Evolutionary conservation across 192 early-diverging fungal species (phyloP), one percentile per base, ranked within the genome.

Genomic region (Coemansia sp.): DNA sequence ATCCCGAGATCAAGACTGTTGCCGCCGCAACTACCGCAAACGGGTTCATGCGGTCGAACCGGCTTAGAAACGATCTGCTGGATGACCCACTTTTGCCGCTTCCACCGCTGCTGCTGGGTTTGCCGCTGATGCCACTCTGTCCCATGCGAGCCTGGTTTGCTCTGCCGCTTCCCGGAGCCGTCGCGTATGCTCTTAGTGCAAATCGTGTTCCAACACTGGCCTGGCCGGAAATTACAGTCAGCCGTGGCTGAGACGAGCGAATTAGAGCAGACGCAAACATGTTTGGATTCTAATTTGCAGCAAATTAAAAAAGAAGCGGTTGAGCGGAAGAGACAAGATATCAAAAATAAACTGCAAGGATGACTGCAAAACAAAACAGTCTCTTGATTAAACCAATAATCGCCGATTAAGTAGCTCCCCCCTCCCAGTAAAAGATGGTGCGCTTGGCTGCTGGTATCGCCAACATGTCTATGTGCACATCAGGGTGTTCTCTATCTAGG

Each of bases 111-210:
- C n/a, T n/a, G n/a, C n/a, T n/a, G n/a, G n/a, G n/a, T n/a, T n/a
- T n/a, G n/a, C n/a, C n/a, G 32, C 53, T 40, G 42, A 31, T 19
- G n/a, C 27, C 48, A 22, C 38, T 56, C 25, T 77, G 74, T 12
- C 74, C 74, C 74, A 77, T 70, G 11, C n/a, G 65, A 16, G 47
- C 31, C 35, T 66, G 74, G 61, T 70, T 50, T 21, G 52, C 4
- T 16, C n/a, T 40, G 35, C 35, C 35, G 35, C 35, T 16, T n/a
- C 35, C 35, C 14, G 35, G 35, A 16, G n/a, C 12, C n/a, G 35
- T 40, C 5, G 35, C 35, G 16, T 40, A 40, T 11, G 14, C 12
- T 40, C 14, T 16, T 11, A 40, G 35, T 11, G 35, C 35, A 40
- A 40, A 40, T 16, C n/a, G 12, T 40, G 35, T 2, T 40, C 14